These are phyloP conservation scores for Phytophthora sojae DNA, from an alignment of 352 stramenopile species.

Conservation along the genomic window DNA sequence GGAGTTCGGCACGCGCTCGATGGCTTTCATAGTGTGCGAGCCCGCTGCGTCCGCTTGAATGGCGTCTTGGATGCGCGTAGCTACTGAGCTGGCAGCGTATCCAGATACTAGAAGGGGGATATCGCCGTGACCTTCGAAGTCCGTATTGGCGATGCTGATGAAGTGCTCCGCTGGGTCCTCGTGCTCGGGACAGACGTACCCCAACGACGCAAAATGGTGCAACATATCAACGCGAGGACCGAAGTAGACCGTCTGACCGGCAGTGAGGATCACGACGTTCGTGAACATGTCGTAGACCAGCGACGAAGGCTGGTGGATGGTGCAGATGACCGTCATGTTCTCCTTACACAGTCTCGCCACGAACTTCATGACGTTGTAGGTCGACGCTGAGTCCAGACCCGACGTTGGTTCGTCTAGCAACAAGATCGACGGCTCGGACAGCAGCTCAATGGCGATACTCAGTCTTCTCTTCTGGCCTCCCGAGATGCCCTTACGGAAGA, in stretches of 20 bases:
- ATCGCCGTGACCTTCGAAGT: constrained; percentile 48
- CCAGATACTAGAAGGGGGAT: constrained; percentile 22
- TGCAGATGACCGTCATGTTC: constrained; percentile 86
- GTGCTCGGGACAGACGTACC: constrained; percentile 64
- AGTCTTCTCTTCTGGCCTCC: constrained; percentile 92
- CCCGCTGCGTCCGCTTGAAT: constrained; percentile 16
- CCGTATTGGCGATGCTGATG: constrained; percentile 63
- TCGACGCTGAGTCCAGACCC: constrained; percentile 90
- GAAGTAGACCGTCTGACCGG: constrained; percentile 90
- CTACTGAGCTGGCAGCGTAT: constrained; percentile 19
- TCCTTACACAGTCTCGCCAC: constrained; percentile 52
- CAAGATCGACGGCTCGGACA: constrained; percentile 93
- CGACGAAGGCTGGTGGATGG: constrained; percentile 87
- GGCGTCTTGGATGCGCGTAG: constrained; percentile 1
- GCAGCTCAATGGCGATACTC: constrained; percentile 94
- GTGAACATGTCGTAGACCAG: constrained; percentile 65
- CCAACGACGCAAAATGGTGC: constrained; percentile 51
- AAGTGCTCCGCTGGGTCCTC: constrained; percentile 73
- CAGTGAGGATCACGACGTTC: constrained; percentile 70
- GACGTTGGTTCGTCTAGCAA: constrained; percentile 95
- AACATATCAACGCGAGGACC: constrained; percentile 64
- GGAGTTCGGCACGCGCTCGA: constrained; percentile 43
- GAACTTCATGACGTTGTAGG: constrained; percentile 88
- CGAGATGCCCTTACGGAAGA: constrained; percentile 87
- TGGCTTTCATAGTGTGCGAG: constrained; percentile 19